A percentile compares a stretch with the other conserved stretches of the same genome.
Evolutionary conservation across 352 stramenopile species (phyloP).

Genomic region (Phytophthora palmivora): DNA sequence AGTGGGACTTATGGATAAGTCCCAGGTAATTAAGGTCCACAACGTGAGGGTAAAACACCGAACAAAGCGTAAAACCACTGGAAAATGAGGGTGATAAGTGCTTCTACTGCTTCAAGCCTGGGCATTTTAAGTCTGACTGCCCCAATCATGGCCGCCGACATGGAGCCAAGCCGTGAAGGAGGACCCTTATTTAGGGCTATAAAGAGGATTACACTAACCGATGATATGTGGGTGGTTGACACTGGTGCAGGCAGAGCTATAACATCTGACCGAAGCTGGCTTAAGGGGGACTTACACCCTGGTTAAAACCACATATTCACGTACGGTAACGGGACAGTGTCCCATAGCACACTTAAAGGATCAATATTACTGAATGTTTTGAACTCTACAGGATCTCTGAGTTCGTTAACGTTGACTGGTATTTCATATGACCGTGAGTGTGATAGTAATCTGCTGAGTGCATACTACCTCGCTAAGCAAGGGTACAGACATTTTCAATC

Average conservation of each 20-base stretch:
- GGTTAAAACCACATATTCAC: no score
- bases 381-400: no score
- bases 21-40: neutral
- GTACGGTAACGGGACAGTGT: no score
- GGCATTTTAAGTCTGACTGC: slow-evolving; percentile 14
- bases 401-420: slow-evolving; percentile 8
- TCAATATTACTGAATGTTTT: no score
- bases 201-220: no score
- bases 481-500: no score
- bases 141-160: neutral
- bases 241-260: no score
- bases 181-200: slow-evolving; percentile 7
- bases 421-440: slow-evolving; percentile 12
- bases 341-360: no score
- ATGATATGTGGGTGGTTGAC: no score
- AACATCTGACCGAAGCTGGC: no score
- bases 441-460: slow-evolving; percentile 13
- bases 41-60: neutral
- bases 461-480: slow-evolving; percentile 21
- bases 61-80: slow-evolving; percentile 7
- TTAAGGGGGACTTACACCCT: no score
- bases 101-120: slow-evolving; percentile 14
- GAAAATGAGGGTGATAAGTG: neutral
- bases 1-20: slow-evolving; percentile 9
- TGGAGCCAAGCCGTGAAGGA: slow-evolving; percentile 6